Evolutionary conservation across 1,139 yeast species (phyloP).

Genomic region (Kluyveromyces sp.): DNA sequence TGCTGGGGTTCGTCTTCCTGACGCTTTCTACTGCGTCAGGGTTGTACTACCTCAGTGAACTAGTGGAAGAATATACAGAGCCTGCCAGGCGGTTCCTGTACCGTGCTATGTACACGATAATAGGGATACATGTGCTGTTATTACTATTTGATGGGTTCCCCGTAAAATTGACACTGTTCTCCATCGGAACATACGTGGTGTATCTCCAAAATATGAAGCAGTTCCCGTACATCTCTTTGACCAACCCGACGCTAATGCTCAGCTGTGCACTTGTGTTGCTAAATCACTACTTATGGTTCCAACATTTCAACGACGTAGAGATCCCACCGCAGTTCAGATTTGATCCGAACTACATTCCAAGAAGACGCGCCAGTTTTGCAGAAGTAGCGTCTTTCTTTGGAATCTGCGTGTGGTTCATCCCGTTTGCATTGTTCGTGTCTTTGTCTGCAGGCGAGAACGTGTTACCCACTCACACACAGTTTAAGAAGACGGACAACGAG

Average conservation of each 20-base stretch:
- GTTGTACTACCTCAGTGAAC: slow-evolving; percentile 79
- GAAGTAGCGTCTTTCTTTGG: slow-evolving; percentile 95
- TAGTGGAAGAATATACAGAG: slow-evolving; percentile 89
- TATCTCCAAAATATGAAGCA: slow-evolving; percentile 69
- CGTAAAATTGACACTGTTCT: slow-evolving; percentile 51
- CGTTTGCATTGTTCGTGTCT: slow-evolving; percentile 86
- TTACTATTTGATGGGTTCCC: slow-evolving; percentile 76
- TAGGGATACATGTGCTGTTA: slow-evolving; percentile 47
- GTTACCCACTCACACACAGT: slow-evolving; percentile 47
- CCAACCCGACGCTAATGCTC: slow-evolving; percentile 61
- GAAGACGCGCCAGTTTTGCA: slow-evolving; percentile 71
- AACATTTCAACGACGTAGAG: slow-evolving; percentile 62
- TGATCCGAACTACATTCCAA: slow-evolving; percentile 52
- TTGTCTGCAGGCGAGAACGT: slow-evolving; percentile 88
- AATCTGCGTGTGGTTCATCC: slow-evolving; percentile 86
- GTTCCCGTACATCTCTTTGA: slow-evolving; percentile 77
- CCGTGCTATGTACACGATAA: slow-evolving; percentile 54
- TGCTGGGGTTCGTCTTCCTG: slow-evolving; percentile 67
- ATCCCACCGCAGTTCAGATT: slow-evolving; percentile 46
- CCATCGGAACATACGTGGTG: slow-evolving; percentile 62
- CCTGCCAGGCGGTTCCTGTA: slow-evolving; percentile 67
- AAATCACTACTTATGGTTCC: slow-evolving; percentile 89
- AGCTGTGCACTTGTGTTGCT: slow-evolving; percentile 68
- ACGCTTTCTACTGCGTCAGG: slow-evolving; percentile 80
- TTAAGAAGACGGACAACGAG: slow-evolving; percentile 24